These are phyloP conservation scores for Aspergillus flavus DNA, from an alignment of 2,329 filamentous ascomycete species.

Conservation along the genomic window DNA sequence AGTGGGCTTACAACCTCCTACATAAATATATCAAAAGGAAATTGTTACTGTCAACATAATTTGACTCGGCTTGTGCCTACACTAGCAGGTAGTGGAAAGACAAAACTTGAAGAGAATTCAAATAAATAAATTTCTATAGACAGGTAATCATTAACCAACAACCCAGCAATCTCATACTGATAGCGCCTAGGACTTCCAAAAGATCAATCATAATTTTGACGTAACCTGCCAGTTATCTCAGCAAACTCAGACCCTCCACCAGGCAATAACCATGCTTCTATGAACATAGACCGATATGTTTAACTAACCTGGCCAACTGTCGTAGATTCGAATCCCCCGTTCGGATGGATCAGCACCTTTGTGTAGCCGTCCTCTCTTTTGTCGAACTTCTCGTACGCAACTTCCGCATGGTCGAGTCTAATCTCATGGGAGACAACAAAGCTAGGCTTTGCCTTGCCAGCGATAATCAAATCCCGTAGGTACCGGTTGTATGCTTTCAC, in stretches of 20 bases:
- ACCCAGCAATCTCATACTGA: not conserved
- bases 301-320: not conserved
- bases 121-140: not conserved
- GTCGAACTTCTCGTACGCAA: conserved; percentile 68
- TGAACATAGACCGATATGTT: not conserved
- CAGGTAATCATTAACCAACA: not conserved
- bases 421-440: conserved; percentile 70
- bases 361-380: conserved; percentile 67
- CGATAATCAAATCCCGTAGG: conserved; percentile 65
- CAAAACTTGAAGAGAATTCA: not conserved
- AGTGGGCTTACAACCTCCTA: too few species aligned
- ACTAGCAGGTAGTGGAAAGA: not conserved
- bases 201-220: not conserved
- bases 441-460: conserved; percentile 65
- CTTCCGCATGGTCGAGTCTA: conserved; percentile 61
- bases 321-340: conserved; percentile 44
- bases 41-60: too few species aligned
- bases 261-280: not conserved
- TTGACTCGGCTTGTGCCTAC: too few species aligned
- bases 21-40: too few species aligned
- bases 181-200: not conserved
- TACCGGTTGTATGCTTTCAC: conserved; percentile 70
- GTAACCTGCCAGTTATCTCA: not conserved
- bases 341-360: conserved; percentile 69
- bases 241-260: not conserved